Conservation (phyloP, 2,329 filamentous ascomycete species). For the Fusarium sp. region DNA sequence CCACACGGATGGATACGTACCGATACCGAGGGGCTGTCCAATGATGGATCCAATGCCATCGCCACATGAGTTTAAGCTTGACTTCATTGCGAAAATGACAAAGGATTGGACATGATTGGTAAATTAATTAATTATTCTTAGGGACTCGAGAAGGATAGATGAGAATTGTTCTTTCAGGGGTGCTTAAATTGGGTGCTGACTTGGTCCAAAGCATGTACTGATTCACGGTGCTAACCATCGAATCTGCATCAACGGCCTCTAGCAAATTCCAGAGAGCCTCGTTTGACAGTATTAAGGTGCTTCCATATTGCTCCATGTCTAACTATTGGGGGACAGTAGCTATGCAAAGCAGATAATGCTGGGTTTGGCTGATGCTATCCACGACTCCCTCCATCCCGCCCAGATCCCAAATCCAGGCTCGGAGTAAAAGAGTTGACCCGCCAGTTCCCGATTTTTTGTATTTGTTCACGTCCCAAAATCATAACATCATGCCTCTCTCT, state of each 20-base stretch:
- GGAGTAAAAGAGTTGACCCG: slow-evolving; percentile 31
- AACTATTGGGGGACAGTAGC: slow-evolving; percentile 19
- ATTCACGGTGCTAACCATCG: background rate
- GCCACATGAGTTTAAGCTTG: background rate
- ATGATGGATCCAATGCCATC: slow-evolving; percentile 33
- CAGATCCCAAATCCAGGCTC: slow-evolving; percentile 26
- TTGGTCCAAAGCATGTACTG: background rate
- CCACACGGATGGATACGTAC: slow-evolving; percentile 18
- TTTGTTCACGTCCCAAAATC: slow-evolving; percentile 34
- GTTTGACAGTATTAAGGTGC: slow-evolving; percentile 19
- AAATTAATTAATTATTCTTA: background rate
- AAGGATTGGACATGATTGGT: background rate
- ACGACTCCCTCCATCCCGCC: slow-evolving; percentile 30
- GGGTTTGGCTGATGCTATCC: slow-evolving; percentile 31
- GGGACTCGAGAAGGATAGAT: background rate
- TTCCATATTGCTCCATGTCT: slow-evolving; percentile 30
- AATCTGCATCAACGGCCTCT: background rate
- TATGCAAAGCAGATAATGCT: slow-evolving; percentile 37
- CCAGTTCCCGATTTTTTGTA: slow-evolving; percentile 24
- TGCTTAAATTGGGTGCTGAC: background rate
- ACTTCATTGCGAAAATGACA: background rate
- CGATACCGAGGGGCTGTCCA: slow-evolving; percentile 23
- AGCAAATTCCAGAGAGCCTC: background rate
- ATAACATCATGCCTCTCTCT: slow-evolving; percentile 34
- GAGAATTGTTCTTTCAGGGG: background rate